These are phyloP conservation scores for Arbutus unedo DNA, from an alignment of 148 eudicot genomes.

Conservation along the genomic window DNA sequence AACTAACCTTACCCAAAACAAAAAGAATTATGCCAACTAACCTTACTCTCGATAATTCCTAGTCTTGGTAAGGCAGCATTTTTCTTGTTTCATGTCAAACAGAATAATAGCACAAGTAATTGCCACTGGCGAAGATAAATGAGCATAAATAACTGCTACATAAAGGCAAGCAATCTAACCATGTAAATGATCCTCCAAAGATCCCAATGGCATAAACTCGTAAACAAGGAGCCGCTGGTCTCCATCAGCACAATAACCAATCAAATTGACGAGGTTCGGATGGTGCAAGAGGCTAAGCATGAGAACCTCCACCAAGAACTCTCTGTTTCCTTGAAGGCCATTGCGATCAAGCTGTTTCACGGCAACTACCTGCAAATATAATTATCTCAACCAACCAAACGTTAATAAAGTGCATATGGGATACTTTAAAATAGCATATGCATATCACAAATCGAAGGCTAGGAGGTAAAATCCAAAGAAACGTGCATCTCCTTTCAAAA, in stretches of 20 bases:
- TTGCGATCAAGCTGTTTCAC: constrained; percentile 94
- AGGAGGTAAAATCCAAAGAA: not conserved
- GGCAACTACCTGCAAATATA: constrained; percentile 69
- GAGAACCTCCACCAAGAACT: constrained; percentile 89
- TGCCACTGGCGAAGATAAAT: not conserved
- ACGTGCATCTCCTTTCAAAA: not conserved
- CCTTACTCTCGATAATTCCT: no score
- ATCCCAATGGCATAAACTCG: constrained; percentile 87
- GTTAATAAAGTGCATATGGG: not conserved
- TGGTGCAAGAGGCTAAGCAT: constrained; percentile 93
- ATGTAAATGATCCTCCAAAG: constrained; percentile 92
- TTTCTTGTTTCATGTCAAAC: not conserved
- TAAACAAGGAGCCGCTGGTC: constrained; percentile 94
- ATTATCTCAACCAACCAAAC: constrained; percentile 6
- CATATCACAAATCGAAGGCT: not conserved
- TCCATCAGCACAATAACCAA: constrained; percentile 94
- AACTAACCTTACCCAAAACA: no score
- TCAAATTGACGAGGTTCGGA: constrained; percentile 81
- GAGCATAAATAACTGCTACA: not conserved
- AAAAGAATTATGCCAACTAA: not conserved
- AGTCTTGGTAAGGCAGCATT: not conserved
- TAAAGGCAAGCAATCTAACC: constrained; percentile 41
- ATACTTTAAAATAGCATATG: not conserved
- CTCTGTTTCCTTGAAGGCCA: constrained; percentile 92
- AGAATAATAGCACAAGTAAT: not conserved